These are phyloP conservation scores for Flaveria trinervia DNA, from an alignment of 129 eudicot genomes.

Conservation along the genomic window DNA sequence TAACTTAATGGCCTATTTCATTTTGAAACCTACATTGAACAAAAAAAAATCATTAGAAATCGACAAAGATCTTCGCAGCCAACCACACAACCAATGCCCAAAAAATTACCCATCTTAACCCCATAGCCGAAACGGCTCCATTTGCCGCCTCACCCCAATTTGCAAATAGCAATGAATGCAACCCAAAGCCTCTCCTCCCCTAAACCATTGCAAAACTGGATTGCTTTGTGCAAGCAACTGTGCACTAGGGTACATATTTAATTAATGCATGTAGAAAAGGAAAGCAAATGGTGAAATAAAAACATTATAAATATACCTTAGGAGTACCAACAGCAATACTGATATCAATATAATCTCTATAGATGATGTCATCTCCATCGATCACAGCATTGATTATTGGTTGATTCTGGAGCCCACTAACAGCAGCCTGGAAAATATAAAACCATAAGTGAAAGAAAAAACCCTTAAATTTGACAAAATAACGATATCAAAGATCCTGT, in stretches of 20 bases:
- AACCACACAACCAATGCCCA: background rate
- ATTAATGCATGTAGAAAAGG: background rate
- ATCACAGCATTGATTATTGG: constrained; percentile 4
- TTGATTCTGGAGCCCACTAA: constrained; percentile 8
- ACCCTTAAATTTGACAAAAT: background rate
- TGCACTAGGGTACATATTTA: too few species aligned
- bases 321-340: constrained; percentile 4
- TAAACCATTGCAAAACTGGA: background rate
- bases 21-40: background rate
- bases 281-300: background rate
- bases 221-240: background rate
- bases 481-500: background rate
- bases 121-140: background rate
- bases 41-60: background rate
- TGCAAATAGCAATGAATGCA: background rate
- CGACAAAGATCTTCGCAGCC: background rate
- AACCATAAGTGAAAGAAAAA: background rate
- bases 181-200: background rate
- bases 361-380: constrained; percentile 1
- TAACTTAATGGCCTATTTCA: background rate
- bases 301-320: background rate
- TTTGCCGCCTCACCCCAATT: background rate
- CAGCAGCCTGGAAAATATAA: background rate
- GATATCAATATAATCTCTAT: constrained; percentile 3
- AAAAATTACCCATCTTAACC: background rate